Conservation (phyloP, 2,329 filamentous ascomycete species). For the Coniochaeta ligniaria region DNA sequence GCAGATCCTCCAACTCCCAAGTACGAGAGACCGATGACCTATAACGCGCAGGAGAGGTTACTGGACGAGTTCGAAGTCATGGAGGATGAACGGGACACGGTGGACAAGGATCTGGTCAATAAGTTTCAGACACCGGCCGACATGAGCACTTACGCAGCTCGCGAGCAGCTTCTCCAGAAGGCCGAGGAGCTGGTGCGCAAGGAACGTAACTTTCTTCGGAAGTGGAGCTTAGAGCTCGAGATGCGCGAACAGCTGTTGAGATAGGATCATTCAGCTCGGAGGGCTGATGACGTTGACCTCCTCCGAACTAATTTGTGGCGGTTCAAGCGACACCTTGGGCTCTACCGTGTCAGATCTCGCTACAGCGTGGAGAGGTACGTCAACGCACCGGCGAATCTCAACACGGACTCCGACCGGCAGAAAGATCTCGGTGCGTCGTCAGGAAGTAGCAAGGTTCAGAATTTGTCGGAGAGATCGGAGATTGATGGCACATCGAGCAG, state of each 20-base stretch:
- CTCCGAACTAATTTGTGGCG: background rate
- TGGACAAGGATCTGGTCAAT: background rate
- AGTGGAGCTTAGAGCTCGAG: background rate
- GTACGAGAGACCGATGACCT: background rate
- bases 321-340: background rate
- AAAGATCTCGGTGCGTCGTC: background rate
- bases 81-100: background rate
- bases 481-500: background rate
- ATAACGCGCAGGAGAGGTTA: background rate
- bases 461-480: background rate
- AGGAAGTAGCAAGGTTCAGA: background rate
- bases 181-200: background rate
- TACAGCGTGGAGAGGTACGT: background rate
- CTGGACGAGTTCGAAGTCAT: background rate
- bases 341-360: background rate
- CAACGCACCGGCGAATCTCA: background rate
- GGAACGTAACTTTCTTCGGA: background rate
- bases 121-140: background rate
- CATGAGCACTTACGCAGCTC: background rate
- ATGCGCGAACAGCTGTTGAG: background rate
- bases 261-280: background rate
- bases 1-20: background rate
- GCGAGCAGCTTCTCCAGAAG: background rate
- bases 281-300: background rate
- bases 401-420: background rate